Conservation (phyloP, 164 flowering plant species). For the Dillenia turbinata region DNA sequence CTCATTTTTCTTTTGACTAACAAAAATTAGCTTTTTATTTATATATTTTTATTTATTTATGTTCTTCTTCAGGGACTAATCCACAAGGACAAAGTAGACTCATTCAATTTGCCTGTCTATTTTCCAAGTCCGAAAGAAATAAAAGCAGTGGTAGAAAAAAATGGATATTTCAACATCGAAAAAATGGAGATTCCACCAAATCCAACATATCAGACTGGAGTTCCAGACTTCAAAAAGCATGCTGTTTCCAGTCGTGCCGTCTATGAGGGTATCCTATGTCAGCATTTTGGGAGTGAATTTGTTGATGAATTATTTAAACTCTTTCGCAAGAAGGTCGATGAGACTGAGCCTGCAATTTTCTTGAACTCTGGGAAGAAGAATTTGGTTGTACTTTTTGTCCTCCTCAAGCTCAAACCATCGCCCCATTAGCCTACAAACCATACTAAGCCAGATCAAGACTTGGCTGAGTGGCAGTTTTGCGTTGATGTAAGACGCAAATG, state of each 20-base stretch:
- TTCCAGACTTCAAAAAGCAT: no score
- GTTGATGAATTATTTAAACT: conserved; percentile 10
- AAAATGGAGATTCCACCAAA: conserved; percentile 1
- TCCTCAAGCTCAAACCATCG: conserved; percentile 9
- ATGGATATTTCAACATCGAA: conserved; percentile 1
- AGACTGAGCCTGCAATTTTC: not conserved
- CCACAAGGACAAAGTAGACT: conserved; percentile 3
- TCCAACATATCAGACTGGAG: not conserved
- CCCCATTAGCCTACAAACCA: not conserved
- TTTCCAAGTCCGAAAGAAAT: conserved; percentile 3
- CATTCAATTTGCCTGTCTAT: conserved; percentile 8
- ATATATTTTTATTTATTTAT: no score
- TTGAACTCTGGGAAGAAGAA: not conserved
- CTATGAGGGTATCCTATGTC: not conserved
- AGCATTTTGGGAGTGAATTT: conserved; percentile 9
- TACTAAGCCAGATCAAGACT: no score
- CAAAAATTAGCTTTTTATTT: not conserved
- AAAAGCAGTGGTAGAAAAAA: not conserved
- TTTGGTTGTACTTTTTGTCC: not conserved
- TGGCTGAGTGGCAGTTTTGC: no score
- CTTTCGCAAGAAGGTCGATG: not conserved
- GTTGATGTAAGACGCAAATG: no score
- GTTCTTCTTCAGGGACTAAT: conserved; percentile 3
- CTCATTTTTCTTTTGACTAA: not conserved
- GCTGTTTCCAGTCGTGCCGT: not conserved